Percentiles rank a stretch among this genome's conserved stretches.
Evolutionary conservation across 202 grass and related monocot species (phyloP).

Genomic region (Saccharum hybrid): DNA sequence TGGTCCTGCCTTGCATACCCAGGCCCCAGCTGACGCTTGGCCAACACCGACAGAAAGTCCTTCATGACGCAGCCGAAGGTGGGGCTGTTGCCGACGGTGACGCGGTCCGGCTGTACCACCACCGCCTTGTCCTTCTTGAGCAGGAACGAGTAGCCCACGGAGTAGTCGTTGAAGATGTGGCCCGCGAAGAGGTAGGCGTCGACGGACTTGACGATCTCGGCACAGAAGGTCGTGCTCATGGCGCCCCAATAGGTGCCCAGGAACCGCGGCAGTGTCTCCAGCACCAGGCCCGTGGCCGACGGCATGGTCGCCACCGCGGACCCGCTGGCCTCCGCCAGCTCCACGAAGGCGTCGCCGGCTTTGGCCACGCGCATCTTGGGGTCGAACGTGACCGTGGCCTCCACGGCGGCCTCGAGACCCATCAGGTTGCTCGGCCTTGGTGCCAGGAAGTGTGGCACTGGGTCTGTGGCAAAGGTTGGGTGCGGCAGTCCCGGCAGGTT

Average conservation of each 20-base stretch:
- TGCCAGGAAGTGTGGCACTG: conserved; percentile 35
- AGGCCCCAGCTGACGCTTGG: too few relatives aligned
- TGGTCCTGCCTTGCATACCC: too few relatives aligned
- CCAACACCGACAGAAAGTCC: conserved; percentile 45
- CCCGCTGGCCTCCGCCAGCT: conserved; percentile 45
- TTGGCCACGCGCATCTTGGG: conserved; percentile 56
- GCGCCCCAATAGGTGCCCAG: conserved; percentile 65
- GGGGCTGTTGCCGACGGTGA: conserved; percentile 53
- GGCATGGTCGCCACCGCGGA: conserved; percentile 55
- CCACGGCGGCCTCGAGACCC: conserved; percentile 34
- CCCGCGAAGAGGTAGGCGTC: conserved; percentile 58
- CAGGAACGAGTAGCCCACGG: conserved; percentile 53
- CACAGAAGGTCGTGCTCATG: conserved; percentile 58
- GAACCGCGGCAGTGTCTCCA: conserved; percentile 48
- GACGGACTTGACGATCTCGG: conserved; percentile 57
- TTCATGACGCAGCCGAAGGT: conserved; percentile 59
- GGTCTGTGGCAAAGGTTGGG: conserved; percentile 38
- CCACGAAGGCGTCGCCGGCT: conserved; percentile 40
- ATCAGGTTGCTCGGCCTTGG: conserved; percentile 43
- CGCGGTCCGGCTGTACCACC: conserved; percentile 57
- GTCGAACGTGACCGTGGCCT: conserved; percentile 32
- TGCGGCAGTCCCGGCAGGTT: conserved; percentile 61
- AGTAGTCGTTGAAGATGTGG: conserved; percentile 68
- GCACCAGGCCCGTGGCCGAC: conserved; percentile 53
- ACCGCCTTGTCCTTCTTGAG: conserved; percentile 54